Percentiles rank a stretch among this genome's conserved stretches.
phyloP scores from a whole-genome alignment of 2,329 filamentous ascomycete genomes.

The Microsporum canis region DNA sequence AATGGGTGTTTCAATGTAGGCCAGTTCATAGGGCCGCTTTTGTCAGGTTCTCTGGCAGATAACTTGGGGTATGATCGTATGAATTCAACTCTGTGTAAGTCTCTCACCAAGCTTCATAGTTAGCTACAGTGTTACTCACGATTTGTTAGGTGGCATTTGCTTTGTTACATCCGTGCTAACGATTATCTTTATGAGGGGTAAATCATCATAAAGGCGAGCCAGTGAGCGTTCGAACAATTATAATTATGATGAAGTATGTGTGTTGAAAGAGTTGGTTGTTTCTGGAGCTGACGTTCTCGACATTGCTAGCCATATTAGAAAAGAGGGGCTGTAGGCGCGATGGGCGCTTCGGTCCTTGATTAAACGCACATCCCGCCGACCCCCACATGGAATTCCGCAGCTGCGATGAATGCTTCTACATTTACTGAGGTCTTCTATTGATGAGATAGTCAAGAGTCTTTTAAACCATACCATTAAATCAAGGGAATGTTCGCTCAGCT shows the following conservation, averaged over 20 bases:
- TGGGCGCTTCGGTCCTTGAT: background rate
- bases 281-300: background rate
- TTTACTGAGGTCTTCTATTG: too few relatives aligned
- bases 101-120: background rate
- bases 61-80: background rate
- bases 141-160: background rate
- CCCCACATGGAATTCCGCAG: too few relatives aligned
- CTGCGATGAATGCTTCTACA: too few relatives aligned
- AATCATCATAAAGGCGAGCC: background rate
- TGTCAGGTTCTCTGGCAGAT: background rate
- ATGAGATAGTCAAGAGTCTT: too few relatives aligned
- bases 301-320: background rate
- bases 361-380: too few relatives aligned
- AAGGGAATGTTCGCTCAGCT: too few relatives aligned
- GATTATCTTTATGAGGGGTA: background rate
- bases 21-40: background rate
- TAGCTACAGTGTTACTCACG: background rate
- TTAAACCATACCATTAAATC: too few relatives aligned
- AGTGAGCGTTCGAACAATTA: background rate
- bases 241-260: background rate
- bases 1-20: background rate
- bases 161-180: background rate
- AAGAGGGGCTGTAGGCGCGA: background rate
- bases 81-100: conserved; percentile 3
- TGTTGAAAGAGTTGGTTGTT: background rate